These are phyloP conservation scores for Melastoma candidum DNA, from an alignment of 441 rosid genomes.

Conservation along the genomic window DNA sequence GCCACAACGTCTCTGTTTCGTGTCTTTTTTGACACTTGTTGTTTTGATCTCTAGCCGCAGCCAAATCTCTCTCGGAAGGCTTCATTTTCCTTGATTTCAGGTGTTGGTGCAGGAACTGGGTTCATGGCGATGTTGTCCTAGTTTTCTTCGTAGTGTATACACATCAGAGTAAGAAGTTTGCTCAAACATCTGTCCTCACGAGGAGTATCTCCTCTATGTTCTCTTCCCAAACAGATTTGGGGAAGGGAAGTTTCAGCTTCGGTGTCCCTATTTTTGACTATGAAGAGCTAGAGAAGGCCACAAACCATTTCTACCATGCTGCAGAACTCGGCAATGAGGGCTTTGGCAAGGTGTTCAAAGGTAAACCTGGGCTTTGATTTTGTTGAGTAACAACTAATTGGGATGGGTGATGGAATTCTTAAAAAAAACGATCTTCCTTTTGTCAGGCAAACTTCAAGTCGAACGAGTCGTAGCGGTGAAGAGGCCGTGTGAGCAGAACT, in stretches of 20 bases:
- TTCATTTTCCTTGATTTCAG: slow-evolving; percentile 1
- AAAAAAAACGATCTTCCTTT: background rate
- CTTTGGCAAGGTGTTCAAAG: slow-evolving; percentile 13
- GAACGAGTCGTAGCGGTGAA: slow-evolving; percentile 13
- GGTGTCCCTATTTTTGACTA: slow-evolving; percentile 8
- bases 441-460: slow-evolving; percentile 13
- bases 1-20: too few species aligned
- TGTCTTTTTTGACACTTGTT: too few species aligned
- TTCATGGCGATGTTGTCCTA: background rate
- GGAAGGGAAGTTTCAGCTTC: slow-evolving; percentile 1
- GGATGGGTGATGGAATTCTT: background rate
- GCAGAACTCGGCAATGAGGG: slow-evolving; percentile 13
- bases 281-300: slow-evolving; percentile 1
- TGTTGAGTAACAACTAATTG: too few species aligned
- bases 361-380: background rate
- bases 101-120: background rate
- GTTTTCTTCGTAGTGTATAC: background rate
- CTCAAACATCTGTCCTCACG: background rate
- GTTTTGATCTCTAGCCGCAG: background rate
- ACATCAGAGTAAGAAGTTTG: background rate
- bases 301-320: slow-evolving; percentile 10
- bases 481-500: slow-evolving; percentile 11
- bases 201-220: slow-evolving; percentile 2
- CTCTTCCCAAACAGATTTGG: slow-evolving; percentile 11
- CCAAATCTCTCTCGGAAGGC: background rate